Base-by-base conservation (phyloP, 345 rosid species). In the Combretum micranthum region DNA sequence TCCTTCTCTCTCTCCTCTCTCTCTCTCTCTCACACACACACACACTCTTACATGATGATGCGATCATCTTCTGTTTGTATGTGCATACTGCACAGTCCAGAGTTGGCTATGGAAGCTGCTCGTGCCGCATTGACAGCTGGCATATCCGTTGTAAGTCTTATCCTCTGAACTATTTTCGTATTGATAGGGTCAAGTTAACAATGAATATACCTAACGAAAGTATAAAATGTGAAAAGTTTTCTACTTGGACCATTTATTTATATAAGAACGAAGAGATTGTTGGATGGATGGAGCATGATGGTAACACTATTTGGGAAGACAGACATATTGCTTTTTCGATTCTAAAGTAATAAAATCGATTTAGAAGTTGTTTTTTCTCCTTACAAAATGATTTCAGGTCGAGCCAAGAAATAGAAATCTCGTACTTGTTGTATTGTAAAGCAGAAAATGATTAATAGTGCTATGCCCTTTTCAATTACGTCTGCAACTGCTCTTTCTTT, bases 31-130 rank as follows among this genome's bases (percentile, higher is more conserved):
- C 39, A 5, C 6, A 4, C 9, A 5, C 9, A 32, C 9, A n/a
- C n/a, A n/a, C n/a, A n/a, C n/a, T n/a, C n/a, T n/a, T n/a, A n/a
- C n/a, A n/a, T n/a, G n/a, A 32, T 32, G 39, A 32, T 7, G 39
- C 10, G 39, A 32, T 32, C 39, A 12, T 17, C 22, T 39, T 42
- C 32, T 15, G 7, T 63, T 12, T 57, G 16, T 46, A 9, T 15
- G 19, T 19, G 2, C 8, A 21, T 20, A 15, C 44, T 45, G 16
- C 54, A 15, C 18, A 80, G 89, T 60, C 73, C 82, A 42, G 82
- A 80, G 72, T 52, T 70, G 59, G 85, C 83, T 5, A 65, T 67
- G 60, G 77, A 69, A 69, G 85, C 83, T 59, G 85, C 89, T 15
- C 45, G 68, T 45, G 82, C 79, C 53, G 85, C 83, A n/a, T 43